Percentiles rank a stretch among this genome's conserved stretches.
Evolutionary conservation across 2,329 filamentous ascomycete species (phyloP).

Genomic region (Chrysosporium queenslandicum): DNA sequence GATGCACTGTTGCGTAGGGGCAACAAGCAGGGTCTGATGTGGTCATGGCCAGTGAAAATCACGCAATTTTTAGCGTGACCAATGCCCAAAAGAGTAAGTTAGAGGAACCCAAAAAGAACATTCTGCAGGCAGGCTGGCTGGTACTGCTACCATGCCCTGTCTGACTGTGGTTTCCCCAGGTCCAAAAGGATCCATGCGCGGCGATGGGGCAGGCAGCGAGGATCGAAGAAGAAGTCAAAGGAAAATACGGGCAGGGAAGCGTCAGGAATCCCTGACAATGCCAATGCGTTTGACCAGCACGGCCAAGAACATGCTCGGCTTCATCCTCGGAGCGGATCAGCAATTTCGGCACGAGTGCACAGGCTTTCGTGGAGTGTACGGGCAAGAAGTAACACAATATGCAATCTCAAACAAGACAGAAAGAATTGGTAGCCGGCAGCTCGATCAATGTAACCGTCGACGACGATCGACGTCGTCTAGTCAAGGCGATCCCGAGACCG

Average conservation of each 20-base stretch:
- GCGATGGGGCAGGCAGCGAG: background rate
- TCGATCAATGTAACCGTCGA: conserved; percentile 8
- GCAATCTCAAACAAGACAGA: background rate
- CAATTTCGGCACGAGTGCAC: conserved; percentile 3
- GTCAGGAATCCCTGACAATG: conserved; percentile 9
- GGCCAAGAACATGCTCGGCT: conserved; percentile 9
- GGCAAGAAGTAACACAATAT: background rate
- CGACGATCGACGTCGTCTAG: conserved; percentile 3
- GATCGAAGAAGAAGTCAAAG: background rate
- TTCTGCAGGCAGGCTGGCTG: conserved; percentile 1
- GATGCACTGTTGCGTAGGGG: conserved; percentile 2
- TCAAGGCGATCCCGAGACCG: background rate
- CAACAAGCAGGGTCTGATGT: conserved; percentile 19
- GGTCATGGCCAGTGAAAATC: conserved; percentile 28
- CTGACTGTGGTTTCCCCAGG: background rate
- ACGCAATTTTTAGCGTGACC: conserved; percentile 29
- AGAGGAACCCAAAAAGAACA: conserved; percentile 5
- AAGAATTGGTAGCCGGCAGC: background rate
- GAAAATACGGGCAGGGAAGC: background rate
- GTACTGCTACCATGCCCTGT: background rate
- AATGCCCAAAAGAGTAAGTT: conserved; percentile 5
- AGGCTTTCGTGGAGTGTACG: background rate
- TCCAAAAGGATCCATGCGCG: background rate
- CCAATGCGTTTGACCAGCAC: conserved; percentile 12
- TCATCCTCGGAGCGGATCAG: background rate